Evolutionary conservation across 176 grass and related monocot species (phyloP), one percentile per base, ranked within the genome.

Genomic region (Zizania latifolia): DNA sequence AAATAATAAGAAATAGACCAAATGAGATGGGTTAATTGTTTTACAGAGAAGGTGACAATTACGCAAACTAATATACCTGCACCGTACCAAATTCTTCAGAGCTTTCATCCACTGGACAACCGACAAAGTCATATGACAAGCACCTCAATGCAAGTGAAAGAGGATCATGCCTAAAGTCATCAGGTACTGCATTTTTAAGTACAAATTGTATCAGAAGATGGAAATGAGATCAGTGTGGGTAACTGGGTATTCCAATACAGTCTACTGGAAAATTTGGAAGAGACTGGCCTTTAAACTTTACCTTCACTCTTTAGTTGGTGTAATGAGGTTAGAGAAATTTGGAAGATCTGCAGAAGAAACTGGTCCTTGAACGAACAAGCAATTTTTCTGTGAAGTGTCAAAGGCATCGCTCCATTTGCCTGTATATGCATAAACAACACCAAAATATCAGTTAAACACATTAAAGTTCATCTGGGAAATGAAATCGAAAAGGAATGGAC

Each of bases 21-120:
- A 73, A 0, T 23, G 40, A 26, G 74, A 28, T 23, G 55, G 24
- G 8, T 77, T 43, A 65, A 53, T 58, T 58, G 4, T 17, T 58
- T 16, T 58, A 66, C 19, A 28, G 55, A 31, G 22, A 82, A 82
- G 59, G 13, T 66, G 85, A 64, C 10, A 85, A 67, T 58, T 58
- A 59, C 65, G 45, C 30, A 65, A 70, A 69, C 32, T 35, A 58
- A 70, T 74, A 84, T 87, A 92, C 96, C 92, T 99, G 96, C 14
- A 99, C 92, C 6, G 96, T 92, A 65, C 96, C 96, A 90, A 99
- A 99, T 74, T 99, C 96, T 65, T 99, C 96, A 65, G 96, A 99
- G 69, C 96, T 99, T 94, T 99, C 96, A 58, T 99, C 96, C 65
- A 99, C 79, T 40, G 96, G 90, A 81, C 90, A 94, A 67, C 96